These are phyloP conservation scores for Rhazya stricta DNA, from an alignment of 257 asterid species.

Conservation along the genomic window DNA sequence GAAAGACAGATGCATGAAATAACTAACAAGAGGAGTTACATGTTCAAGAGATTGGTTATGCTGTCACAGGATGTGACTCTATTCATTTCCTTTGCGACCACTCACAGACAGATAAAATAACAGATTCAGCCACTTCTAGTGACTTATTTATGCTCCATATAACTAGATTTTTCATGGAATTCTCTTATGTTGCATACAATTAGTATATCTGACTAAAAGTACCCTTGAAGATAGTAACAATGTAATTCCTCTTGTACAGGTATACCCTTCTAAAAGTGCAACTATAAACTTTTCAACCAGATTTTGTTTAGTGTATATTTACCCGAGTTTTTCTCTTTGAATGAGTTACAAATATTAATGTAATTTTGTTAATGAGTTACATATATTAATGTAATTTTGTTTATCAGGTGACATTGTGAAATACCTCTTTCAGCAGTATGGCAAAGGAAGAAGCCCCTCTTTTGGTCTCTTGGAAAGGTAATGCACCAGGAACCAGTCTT, in stretches of 20 bases:
- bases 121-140: neutral
- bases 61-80: neutral
- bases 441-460: conserved; percentile 58
- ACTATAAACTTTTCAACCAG: neutral
- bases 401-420: conserved; percentile 61
- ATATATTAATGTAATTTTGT: conserved; percentile 2
- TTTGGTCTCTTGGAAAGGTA: conserved; percentile 72
- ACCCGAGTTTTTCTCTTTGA: neutral
- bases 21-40: neutral
- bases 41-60: neutral
- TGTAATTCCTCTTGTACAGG: neutral
- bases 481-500: neutral
- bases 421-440: conserved; percentile 67
- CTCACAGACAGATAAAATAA: neutral
- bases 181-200: neutral
- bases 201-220: neutral
- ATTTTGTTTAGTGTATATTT: neutral
- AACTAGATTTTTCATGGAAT: neutral
- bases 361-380: conserved; percentile 26
- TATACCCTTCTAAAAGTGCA: neutral
- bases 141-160: neutral
- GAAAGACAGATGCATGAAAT: too few species aligned
- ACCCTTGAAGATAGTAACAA: neutral
- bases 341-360: neutral
- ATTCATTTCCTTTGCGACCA: too few species aligned